Conservation (phyloP, 768 basidiomycete genomes). For the Naematelia encephala region DNA sequence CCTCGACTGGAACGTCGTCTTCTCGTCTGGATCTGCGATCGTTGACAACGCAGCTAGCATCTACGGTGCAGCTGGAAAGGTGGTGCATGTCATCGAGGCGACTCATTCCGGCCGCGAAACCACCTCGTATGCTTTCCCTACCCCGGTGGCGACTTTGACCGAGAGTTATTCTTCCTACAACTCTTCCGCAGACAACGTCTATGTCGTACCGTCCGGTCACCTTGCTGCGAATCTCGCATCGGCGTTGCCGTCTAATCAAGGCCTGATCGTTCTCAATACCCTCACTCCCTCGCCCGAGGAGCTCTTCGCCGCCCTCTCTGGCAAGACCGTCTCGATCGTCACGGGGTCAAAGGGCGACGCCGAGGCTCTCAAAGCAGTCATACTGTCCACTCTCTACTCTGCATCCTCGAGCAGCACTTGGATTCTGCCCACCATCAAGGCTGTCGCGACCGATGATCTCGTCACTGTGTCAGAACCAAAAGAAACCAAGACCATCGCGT, state of each 20-base stretch:
- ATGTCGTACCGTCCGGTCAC: constrained; percentile 37
- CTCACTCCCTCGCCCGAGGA: constrained; percentile 33
- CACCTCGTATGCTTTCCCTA: constrained; percentile 57
- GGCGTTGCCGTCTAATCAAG: constrained; percentile 10
- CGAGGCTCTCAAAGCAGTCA: constrained; percentile 38
- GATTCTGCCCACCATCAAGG: constrained; percentile 36
- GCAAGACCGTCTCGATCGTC: constrained; percentile 25
- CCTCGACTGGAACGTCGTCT: constrained; percentile 58
- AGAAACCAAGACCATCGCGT: constrained; percentile 56
- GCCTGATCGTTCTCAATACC: constrained; percentile 27
- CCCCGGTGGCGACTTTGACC: constrained; percentile 50
- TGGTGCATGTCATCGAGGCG: constrained; percentile 89
- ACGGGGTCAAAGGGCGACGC: constrained; percentile 31
- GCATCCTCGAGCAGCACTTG: constrained; percentile 34
- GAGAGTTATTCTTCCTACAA: constrained; percentile 53
- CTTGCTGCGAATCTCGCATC: constrained; percentile 14
- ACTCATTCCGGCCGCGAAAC: constrained; percentile 73
- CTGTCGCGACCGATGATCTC: constrained; percentile 21
- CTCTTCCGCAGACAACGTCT: constrained; percentile 26
- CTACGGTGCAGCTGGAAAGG: constrained; percentile 59
- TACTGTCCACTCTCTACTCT: constrained; percentile 43
- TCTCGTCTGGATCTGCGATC: constrained; percentile 80
- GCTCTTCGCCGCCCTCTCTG: constrained; percentile 28
- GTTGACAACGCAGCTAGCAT: constrained; percentile 71
- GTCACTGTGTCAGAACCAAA: constrained; percentile 4